Base-by-base conservation (phyloP, 768 basidiomycete genomes). In the Pleurotus pulmonarius region DNA sequence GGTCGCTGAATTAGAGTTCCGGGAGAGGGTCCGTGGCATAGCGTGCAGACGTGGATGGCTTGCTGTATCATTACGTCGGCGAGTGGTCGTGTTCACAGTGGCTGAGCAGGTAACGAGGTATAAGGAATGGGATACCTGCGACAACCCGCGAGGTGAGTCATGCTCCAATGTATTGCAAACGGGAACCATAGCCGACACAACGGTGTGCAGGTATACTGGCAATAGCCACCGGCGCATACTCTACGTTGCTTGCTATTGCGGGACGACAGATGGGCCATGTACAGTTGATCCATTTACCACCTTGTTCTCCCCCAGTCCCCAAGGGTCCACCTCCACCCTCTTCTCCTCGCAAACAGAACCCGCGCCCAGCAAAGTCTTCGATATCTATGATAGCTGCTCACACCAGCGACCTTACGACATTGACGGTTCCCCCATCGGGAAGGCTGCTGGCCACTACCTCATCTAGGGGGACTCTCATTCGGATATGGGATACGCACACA, bases 231-330 rank as follows among this genome's bases (percentile, higher is more conserved):
- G 86, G 82, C 22, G 73, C 87, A 12, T 78, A 87, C 61, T 81
- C 93, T 20, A 94, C 94, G 1, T 67, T 95, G n/a, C 79, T 96
- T 15, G 88, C 83, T 1, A 89, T 92, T 57, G 90, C 93, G 40
- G 94, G 91, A 7, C 83, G 85, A 43, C 92, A 95, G 68, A 79
- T 83, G 58, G 94, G 94, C 0, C 93, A 96, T 69, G 90, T 95
- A 3, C 93, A 94, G 55, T 74, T 96, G 18, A 76, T 94, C 22
- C 91, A 91, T 65, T 80, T 96, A 8, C 90, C 93, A 0, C 90
- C 88, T 0, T 92, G 92, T 73, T 73, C 78, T 15, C 78, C 83
- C 3, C 84, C 88, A 18, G 69, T 76, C 9, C 77, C 81, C 9
- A 69, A 73, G 38, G 83, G 79, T 4, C 86, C 86, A 1, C 85